Base-by-base conservation (phyloP, 108 stramenopile genomes). In the Skeletonema tropicum region DNA sequence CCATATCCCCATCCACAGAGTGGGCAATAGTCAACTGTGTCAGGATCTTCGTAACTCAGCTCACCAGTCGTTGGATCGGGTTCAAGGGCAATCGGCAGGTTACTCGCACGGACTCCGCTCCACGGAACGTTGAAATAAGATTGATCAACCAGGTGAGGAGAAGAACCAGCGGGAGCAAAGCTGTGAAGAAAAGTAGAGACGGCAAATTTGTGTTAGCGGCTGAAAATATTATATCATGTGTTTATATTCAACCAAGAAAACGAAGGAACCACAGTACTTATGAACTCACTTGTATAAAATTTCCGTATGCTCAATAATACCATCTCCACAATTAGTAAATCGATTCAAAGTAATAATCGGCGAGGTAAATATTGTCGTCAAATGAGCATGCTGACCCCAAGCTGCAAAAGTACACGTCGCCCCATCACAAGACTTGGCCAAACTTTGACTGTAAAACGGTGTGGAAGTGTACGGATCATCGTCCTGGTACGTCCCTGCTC, bases 371-470 rank as follows among this genome's bases (percentile, higher is more conserved):
- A 33, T n/a, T 0, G 71, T 77, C 1, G 26, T 0, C 3, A 77
- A 45, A 11, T 77, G 76, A 8, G 76, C 76, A 5, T 66, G 41
- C 39, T 65, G 65, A 2, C 72, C 72, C 76, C 76, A 77, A 1
- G 29, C 17, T 17, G 69, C 76, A 31, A 73, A 73, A 14, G 35
- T 66, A 65, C 76, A 77, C 0, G 45, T 36, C 0, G 66, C 68
- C 2, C 30, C n/a, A 3, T 15, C 21, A 36, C 76, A 77, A 49
- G 39, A 21, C 17, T 41, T 38, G 1, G 71, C 71, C 25, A 77
- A 32, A 15, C 32, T 66, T 21, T 65, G 76, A 13, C 57, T 60
- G 10, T 21, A 46, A 31, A 77, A 73, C 12, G 68, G 68, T 2
- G 6, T 15, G 3, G 2, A 21, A 33, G 64, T 73, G 64, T 66